These are phyloP conservation scores for Waltergamsia citrina DNA, from an alignment of 2,329 filamentous ascomycete species.

Conservation along the genomic window DNA sequence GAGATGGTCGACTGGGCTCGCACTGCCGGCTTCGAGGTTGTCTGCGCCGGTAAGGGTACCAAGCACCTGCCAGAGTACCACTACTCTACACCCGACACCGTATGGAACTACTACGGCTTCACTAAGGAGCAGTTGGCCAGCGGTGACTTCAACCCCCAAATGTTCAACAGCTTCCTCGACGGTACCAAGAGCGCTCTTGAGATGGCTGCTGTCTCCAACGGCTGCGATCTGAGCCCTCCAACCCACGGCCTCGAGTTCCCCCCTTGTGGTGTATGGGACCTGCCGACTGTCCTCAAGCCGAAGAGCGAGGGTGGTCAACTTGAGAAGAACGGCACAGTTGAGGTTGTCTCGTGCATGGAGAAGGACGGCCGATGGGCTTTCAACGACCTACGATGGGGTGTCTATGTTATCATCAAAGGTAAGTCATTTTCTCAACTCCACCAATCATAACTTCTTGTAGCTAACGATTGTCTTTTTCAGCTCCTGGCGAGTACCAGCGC, in stretches of 20 bases:
- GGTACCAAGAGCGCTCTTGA: slow-evolving; percentile 36
- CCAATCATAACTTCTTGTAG: too few species aligned
- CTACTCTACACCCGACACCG: slow-evolving; percentile 33
- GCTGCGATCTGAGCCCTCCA: slow-evolving; percentile 29
- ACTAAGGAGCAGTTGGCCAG: slow-evolving; percentile 29
- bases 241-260: slow-evolving; percentile 29
- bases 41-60: slow-evolving; percentile 34
- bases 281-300: slow-evolving; percentile 29
- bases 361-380: slow-evolving; percentile 27
- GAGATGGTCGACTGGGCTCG: slow-evolving; percentile 33
- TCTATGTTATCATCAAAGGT: slow-evolving; percentile 32
- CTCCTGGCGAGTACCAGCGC: slow-evolving; percentile 26
- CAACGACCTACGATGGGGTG: slow-evolving; percentile 30
- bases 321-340: slow-evolving; percentile 29
- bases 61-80: slow-evolving; percentile 35
- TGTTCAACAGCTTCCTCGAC: slow-evolving; percentile 38
- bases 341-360: slow-evolving; percentile 34
- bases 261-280: slow-evolving; percentile 30
- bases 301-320: slow-evolving; percentile 27
- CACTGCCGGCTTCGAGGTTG: slow-evolving; percentile 31
- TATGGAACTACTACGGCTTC: slow-evolving; percentile 36
- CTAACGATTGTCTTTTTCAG: too few species aligned
- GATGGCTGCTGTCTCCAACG: slow-evolving; percentile 37
- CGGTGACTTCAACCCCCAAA: slow-evolving; percentile 34
- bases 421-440: neutral